These are phyloP conservation scores for Trichaptum fuscoviolaceum DNA, from an alignment of 768 basidiomycete genomes.

Conservation along the genomic window DNA sequence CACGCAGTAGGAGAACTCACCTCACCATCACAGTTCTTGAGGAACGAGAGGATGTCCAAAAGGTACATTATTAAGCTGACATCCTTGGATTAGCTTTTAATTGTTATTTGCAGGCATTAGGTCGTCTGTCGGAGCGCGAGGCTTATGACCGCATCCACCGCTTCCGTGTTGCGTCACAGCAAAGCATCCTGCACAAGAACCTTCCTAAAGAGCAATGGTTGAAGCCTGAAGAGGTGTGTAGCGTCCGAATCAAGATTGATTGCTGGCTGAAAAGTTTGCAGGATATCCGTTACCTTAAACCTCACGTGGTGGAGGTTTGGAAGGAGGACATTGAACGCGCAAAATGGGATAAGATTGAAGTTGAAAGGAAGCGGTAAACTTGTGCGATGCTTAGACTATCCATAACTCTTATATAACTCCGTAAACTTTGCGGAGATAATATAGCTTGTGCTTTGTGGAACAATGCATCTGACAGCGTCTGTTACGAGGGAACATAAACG, in stretches of 20 bases:
- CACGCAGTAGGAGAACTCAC: conserved; percentile 10
- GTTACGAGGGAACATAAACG: no score
- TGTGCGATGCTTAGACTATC: conserved; percentile 10
- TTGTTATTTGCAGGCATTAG: conserved; percentile 56
- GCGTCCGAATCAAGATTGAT: background rate
- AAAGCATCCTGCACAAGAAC: conserved; percentile 70
- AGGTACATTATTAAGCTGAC: conserved; percentile 42
- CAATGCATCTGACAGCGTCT: no score
- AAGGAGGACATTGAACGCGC: conserved; percentile 73
- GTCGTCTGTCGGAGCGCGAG: conserved; percentile 73
- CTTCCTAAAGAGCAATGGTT: conserved; percentile 82
- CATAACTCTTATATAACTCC: conserved; percentile 12
- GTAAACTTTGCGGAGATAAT: background rate
- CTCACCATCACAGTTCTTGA: conserved; percentile 52
- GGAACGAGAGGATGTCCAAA: conserved; percentile 72
- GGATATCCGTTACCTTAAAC: conserved; percentile 88
- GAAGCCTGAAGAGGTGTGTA: conserved; percentile 65
- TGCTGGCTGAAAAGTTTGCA: conserved; percentile 26
- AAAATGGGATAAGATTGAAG: conserved; percentile 74
- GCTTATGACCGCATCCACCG: conserved; percentile 89
- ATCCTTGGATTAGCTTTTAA: background rate
- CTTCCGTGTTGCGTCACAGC: conserved; percentile 77
- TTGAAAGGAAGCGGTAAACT: conserved; percentile 58
- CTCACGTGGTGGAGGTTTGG: conserved; percentile 66
- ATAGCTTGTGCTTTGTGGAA: background rate